Evolutionary conservation across 257 asterid species (phyloP), one percentile per base, ranked within the genome.

Genomic region (Plantago elongata): DNA sequence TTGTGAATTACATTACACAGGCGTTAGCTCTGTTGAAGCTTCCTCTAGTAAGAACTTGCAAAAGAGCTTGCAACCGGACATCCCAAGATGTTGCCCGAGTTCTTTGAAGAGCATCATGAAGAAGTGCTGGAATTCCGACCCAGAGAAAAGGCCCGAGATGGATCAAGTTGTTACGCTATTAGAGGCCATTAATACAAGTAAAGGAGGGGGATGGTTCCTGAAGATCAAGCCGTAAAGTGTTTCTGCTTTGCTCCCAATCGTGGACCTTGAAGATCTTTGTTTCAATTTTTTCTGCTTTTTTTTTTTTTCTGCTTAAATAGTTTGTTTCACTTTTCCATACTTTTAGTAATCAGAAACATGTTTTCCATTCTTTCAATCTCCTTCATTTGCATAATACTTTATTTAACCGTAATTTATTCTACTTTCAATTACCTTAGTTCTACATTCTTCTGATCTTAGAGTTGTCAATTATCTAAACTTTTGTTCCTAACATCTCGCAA

Each of bases 151-250:
- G 47, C 97, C 95, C 0, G 88, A 84, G 6, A 90, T 90, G 97
- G 95, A 90, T 42, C 95, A 84, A 65, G 97, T 90, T 2, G 96
- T 84, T 66, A 79, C 67, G 70, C 17, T 82, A 76, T 74, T n/a
- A n/a, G n/a, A 90, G 64, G 95, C 88, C 2, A 65, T 90, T 37
- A 95, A 90, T 69, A 90, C 96, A 8, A 87, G 88, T 83, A 90
- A 81, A 67, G 95, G 97, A 51, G 97, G 97, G 47, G 96, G 5
- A 90, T 90, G 97, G 78, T 90, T 64, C 90, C 97, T 3, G 96
- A 87, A 57, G 95, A 87, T 63, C 84, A 84, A 54, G 85, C 79
- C 0, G 69, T 75, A 3, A 81, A 89, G 9, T 89, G 91, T 67
- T 84, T 89, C 68, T 89, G 97, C 81, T 84, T 89, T 49, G 83